Base-by-base conservation (phyloP, 192 early-diverging fungal species). In the Podila verticillata region DNA sequence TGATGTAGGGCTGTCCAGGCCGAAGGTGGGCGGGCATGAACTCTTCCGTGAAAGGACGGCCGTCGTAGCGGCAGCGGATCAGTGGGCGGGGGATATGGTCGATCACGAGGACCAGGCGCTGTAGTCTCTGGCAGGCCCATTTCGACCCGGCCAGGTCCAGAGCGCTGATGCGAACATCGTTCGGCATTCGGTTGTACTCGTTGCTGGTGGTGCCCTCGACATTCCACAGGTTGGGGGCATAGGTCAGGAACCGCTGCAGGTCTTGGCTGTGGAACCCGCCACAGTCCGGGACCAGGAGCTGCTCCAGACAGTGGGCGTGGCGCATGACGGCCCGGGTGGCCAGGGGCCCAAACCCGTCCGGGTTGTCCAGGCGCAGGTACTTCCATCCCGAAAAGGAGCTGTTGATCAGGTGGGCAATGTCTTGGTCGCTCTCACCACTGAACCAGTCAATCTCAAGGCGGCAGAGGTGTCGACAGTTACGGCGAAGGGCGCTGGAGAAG, bases 361-460 rank as follows among this genome's bases (percentile, higher is more conserved):
- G 51, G 51, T 54, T 54, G 22, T 54, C 51, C 51, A 54, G 51
- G 5, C 51, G 51, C 51, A 54, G 51, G 22, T 54, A 26, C 20
- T 26, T n/a, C 51, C 51, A 54, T 54, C 51, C 51, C 8, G 51
- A 54, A 26, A 26, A 54, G 51, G 51, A 54, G 51, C 51, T 54
- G 22, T 54, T 54, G 51, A 54, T 54, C 6, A 54, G 51, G 2
- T 54, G 20, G 51, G 51, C 51, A 54, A 54, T 54, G 51, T 54
- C 51, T 19, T n/a, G n/a, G 51, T 54, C 51, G 8, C 51, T 24
- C 22, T 54, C 51, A n/a, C 51, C n/a, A 12, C 24, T 54, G 51
- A 54, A 54, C 51, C 51, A 54, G 51, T 54, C 51, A n/a, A 54
- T 54, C 22, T 54, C 51, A n/a, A 54, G 51, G 10, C 51, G 51